Conservation (phyloP, 2,329 filamentous ascomycete species). For the Fonsecaea erecta region DNA sequence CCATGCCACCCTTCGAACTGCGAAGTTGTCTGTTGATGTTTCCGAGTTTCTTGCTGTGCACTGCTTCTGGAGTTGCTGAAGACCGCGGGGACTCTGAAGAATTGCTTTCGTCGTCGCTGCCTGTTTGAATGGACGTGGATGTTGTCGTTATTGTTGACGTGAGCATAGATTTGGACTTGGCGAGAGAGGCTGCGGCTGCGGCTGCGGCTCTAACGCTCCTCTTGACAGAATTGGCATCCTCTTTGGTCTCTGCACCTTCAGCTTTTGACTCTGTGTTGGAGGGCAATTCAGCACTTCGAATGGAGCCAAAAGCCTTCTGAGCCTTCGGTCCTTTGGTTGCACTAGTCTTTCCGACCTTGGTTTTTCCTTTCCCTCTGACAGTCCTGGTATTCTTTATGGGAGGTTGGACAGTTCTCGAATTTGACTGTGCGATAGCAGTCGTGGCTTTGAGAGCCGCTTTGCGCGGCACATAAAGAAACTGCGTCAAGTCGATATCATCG, state of each 20-base stretch:
- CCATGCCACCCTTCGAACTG: too few species aligned
- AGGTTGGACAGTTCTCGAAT: background rate
- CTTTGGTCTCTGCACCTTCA: background rate
- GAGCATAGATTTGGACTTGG: background rate
- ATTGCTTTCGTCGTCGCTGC: too few species aligned
- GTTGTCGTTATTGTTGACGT: too few species aligned
- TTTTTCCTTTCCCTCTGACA: background rate
- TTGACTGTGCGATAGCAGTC: slow-evolving; percentile 2
- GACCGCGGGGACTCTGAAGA: too few species aligned
- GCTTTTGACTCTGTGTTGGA: background rate
- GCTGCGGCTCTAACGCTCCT: slow-evolving; percentile 1
- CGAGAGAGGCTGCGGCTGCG: background rate
- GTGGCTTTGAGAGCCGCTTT: slow-evolving; percentile 24
- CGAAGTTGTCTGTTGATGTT: too few species aligned
- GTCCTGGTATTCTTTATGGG: background rate
- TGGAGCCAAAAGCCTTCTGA: background rate
- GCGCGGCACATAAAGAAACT: slow-evolving; percentile 22
- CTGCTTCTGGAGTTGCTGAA: too few species aligned
- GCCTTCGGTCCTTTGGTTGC: background rate
- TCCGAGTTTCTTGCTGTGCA: too few species aligned
- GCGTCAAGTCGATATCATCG: background rate
- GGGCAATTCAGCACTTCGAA: background rate
- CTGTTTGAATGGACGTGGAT: too few species aligned
- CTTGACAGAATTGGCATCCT: background rate
- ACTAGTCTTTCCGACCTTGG: background rate